These are phyloP conservation scores for Pisolithus thermaeus DNA, from an alignment of 1,284 basidiomycete genomes.

Conservation along the genomic window DNA sequence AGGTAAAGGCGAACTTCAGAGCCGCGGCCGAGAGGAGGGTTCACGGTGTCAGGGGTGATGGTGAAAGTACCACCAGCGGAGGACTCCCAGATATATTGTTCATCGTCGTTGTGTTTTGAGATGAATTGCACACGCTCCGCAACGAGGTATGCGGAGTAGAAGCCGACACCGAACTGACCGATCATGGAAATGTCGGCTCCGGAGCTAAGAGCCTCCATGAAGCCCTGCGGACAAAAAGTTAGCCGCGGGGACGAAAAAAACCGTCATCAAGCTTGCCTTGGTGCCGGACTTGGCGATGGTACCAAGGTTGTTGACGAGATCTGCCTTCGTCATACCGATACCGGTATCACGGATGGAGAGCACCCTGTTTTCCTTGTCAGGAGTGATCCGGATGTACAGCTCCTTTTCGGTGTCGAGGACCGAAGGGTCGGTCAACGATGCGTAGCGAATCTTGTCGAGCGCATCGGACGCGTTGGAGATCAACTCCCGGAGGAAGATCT, in stretches of 20 bases:
- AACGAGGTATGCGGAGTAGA: constrained; percentile 99
- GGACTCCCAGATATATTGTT: constrained; percentile 99
- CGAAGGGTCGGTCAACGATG: constrained; percentile 86
- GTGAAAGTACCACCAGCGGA: constrained; percentile 99
- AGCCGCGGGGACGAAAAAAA: constrained; percentile 7
- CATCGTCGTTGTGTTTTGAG: constrained; percentile 99
- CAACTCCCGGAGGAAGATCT: constrained; percentile 95
- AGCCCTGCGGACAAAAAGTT: constrained; percentile 59
- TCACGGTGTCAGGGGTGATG: constrained; percentile 90
- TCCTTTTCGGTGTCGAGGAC: constrained; percentile 87
- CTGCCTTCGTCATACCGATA: constrained; percentile 99
- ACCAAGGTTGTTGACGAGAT: constrained; percentile 98
- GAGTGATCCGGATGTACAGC: constrained; percentile 87
- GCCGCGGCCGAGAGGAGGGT: constrained; percentile 91
- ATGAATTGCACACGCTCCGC: constrained; percentile 98
- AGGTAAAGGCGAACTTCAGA: constrained; percentile 93
- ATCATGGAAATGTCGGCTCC: constrained; percentile 97
- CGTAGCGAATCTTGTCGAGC: constrained; percentile 94
- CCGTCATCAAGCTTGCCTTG: constrained; percentile 46
- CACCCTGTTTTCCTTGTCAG: constrained; percentile 94
- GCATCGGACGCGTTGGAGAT: constrained; percentile 94
- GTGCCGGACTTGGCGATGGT: constrained; percentile 98
- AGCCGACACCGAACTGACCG: constrained; percentile 97
- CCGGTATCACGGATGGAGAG: constrained; percentile 94
- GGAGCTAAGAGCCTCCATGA: constrained; percentile 94